A percentile compares a stretch with the other conserved stretches of the same genome.
phyloP scores from a whole-genome alignment of 2,329 filamentous ascomycete genomes.

The Xylaria sp. region DNA sequence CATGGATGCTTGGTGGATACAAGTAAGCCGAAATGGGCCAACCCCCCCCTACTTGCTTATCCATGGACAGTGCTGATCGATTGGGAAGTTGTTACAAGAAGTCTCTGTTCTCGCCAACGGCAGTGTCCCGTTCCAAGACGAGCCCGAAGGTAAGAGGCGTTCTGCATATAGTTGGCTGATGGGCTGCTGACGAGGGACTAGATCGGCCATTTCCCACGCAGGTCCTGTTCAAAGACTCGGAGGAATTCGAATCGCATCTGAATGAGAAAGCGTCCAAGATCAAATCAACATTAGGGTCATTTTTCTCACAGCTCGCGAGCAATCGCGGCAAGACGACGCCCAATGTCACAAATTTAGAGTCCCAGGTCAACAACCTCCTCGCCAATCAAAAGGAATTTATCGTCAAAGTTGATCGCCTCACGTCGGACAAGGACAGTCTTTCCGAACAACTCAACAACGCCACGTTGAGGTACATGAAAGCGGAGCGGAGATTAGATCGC shows the following conservation, averaged over 20 bases:
- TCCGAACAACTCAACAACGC: conserved; percentile 89
- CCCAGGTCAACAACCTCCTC: conserved; percentile 77
- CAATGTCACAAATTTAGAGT: conserved; percentile 77
- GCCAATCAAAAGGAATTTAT: conserved; percentile 84
- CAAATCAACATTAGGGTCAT: conserved; percentile 74
- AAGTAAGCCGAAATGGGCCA: conserved; percentile 66
- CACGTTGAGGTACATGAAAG: conserved; percentile 90
- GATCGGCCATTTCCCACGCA: conserved; percentile 67
- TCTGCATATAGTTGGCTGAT: not conserved
- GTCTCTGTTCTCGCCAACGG: conserved; percentile 67
- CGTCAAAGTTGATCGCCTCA: conserved; percentile 77
- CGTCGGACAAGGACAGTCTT: conserved; percentile 82
- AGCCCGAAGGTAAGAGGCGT: conserved; percentile 53
- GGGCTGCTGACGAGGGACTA: conserved; percentile 48
- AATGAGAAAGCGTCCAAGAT: conserved; percentile 80
- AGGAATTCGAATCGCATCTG: conserved; percentile 84
- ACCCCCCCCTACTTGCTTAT: not conserved
- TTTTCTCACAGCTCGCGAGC: conserved; percentile 69
- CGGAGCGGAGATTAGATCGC: conserved; percentile 93
- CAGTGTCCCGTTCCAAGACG: conserved; percentile 55
- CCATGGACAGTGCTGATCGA: conserved; percentile 16
- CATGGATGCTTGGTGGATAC: conserved; percentile 92
- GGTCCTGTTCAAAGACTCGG: conserved; percentile 69
- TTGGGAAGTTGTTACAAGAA: conserved; percentile 68
- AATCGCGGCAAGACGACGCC: conserved; percentile 67